Evolutionary conservation across 768 basidiomycete species (phyloP).

Genomic region (Candolleomyces efflorescens): DNA sequence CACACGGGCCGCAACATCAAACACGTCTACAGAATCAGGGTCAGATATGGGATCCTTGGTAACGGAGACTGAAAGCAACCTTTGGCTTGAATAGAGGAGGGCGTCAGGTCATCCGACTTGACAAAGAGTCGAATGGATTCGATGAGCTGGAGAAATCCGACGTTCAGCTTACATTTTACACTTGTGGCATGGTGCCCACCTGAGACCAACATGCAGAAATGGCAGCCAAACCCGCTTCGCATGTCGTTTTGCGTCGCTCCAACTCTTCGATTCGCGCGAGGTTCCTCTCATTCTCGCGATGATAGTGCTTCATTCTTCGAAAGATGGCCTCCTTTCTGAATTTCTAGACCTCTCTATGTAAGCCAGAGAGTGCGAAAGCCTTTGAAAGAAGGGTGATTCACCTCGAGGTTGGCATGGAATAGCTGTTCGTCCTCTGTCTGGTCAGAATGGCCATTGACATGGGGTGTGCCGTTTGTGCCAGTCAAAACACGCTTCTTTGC

Average conservation of each 20-base stretch:
- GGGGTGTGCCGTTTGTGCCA: constrained; percentile 47
- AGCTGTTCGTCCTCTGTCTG: constrained; percentile 42
- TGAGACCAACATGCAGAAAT: constrained; percentile 80
- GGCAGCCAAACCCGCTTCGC: constrained; percentile 67
- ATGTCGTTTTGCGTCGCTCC: constrained; percentile 59
- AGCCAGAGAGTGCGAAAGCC: constrained; percentile 9
- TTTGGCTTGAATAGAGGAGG: constrained; percentile 36
- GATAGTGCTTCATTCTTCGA: constrained; percentile 80
- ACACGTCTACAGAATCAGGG: constrained; percentile 32
- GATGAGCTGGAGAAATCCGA: constrained; percentile 44
- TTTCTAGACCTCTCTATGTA: constrained; percentile 37
- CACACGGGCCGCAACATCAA: constrained; percentile 40
- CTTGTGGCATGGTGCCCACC: constrained; percentile 34
- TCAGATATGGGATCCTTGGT: too few species aligned
- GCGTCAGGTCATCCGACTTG: constrained; percentile 44
- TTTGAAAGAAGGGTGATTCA: constrained; percentile 25
- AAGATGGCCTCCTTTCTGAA: constrained; percentile 87
- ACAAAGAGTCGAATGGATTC: constrained; percentile 61
- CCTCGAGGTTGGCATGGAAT: constrained; percentile 62
- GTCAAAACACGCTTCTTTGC: constrained; percentile 57
- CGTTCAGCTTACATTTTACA: background rate
- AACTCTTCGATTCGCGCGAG: constrained; percentile 57
- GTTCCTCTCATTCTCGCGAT: constrained; percentile 66
- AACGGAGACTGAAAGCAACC: constrained; percentile 22
- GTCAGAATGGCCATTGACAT: constrained; percentile 43